Conservation (phyloP, 257 asterid genomes). For the Verbena officinalis region DNA sequence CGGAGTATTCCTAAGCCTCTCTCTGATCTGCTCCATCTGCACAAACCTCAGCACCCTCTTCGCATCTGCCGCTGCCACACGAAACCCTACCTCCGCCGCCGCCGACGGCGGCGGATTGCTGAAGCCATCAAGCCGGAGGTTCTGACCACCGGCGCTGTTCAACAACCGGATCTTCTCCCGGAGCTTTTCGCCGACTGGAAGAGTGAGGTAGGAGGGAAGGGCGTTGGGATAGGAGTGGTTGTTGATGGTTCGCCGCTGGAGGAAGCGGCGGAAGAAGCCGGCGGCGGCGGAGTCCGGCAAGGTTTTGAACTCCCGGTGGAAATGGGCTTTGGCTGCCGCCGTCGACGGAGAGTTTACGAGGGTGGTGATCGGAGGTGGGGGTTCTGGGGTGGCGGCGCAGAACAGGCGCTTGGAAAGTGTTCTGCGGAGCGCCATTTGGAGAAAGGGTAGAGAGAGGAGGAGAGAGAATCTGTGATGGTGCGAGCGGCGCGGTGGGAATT, state of each 20-base stretch:
- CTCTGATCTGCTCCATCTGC: conserved; percentile 55
- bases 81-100: conserved; percentile 25
- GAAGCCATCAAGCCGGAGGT: conserved; percentile 37
- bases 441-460: conserved; percentile 7
- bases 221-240: conserved; percentile 43
- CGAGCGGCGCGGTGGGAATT: conserved; percentile 26
- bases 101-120: conserved; percentile 29
- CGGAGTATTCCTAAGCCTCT: conserved; percentile 48
- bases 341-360: conserved; percentile 21
- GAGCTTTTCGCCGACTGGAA: conserved; percentile 69
- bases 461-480: conserved; percentile 32
- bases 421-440: conserved; percentile 70
- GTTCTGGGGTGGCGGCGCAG: conserved; percentile 12
- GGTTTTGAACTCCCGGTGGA: conserved; percentile 38
- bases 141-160: conserved; percentile 37
- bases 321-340: conserved; percentile 14
- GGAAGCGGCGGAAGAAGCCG: conserved; percentile 46
- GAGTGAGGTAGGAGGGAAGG: conserved; percentile 53
- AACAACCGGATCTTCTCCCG: conserved; percentile 54
- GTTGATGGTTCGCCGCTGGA: conserved; percentile 57
- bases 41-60: conserved; percentile 53
- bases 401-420: conserved; percentile 37
- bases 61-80: conserved; percentile 46
- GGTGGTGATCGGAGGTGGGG: conserved; percentile 31
- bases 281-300: conserved; percentile 29